Percentiles rank a stretch among this genome's conserved stretches.
Evolutionary conservation across 208 protist species (phyloP).

Genomic region (Leptomonas pyrrhocoris): DNA sequence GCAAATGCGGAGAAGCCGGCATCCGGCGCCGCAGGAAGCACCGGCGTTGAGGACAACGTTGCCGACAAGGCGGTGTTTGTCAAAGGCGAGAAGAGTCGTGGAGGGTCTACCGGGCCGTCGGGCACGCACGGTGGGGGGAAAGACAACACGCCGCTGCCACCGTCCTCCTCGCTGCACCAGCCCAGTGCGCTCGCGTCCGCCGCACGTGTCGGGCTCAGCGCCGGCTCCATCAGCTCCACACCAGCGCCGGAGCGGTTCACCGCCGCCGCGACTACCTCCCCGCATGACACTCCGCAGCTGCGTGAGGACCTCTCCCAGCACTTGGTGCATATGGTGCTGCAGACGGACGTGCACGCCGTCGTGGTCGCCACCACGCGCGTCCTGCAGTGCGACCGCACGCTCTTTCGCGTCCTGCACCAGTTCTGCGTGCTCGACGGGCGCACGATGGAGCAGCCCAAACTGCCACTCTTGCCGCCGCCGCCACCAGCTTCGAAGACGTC

Average conservation of each 20-base stretch:
- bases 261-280: background rate
- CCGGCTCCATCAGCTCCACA: background rate
- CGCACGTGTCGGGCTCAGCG: background rate
- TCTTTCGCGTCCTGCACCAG: constrained; percentile 34
- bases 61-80: background rate
- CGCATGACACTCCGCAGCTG: constrained; percentile 22
- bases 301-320: constrained; percentile 28
- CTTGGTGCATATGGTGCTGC: constrained; percentile 32
- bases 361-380: constrained; percentile 27
- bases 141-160: background rate
- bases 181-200: background rate
- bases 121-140: background rate
- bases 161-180: background rate
- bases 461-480: too few relatives aligned
- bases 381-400: constrained; percentile 33
- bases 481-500: too few relatives aligned
- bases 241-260: background rate
- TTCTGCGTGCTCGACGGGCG: constrained; percentile 32
- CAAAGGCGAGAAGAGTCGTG: background rate
- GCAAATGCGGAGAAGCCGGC: background rate
- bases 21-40: background rate
- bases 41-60: too few relatives aligned
- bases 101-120: background rate
- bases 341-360: constrained; percentile 30
- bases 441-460: background rate